phyloP scores from a whole-genome alignment of 1,284 basidiomycete genomes.

The Pyrrhoderma noxium region DNA sequence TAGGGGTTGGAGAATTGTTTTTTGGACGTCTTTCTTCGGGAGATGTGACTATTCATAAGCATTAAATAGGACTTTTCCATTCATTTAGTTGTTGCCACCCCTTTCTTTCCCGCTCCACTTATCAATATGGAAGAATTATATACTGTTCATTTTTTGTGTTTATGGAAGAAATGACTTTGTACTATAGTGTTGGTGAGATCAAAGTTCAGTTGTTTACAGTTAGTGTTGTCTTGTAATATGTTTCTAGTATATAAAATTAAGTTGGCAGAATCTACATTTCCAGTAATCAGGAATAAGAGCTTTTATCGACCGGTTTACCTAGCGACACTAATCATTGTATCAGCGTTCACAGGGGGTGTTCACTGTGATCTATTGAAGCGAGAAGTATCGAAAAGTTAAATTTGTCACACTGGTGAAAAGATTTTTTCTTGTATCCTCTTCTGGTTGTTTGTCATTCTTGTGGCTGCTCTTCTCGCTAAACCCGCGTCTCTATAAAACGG shows the following conservation, averaged over 20 bases:
- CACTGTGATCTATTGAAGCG: background rate
- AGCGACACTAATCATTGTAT: background rate
- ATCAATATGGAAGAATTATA: background rate
- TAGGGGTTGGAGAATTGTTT: conserved; percentile 57
- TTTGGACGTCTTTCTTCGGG: conserved; percentile 39
- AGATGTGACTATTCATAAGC: background rate
- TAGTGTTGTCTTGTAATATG: too few species aligned
- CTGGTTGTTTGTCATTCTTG: background rate
- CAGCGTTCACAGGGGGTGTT: too few species aligned
- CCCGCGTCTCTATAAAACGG: background rate
- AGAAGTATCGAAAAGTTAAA: background rate
- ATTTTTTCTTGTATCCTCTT: conserved; percentile 23
- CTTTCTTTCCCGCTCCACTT: background rate
- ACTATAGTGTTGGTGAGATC: too few species aligned
- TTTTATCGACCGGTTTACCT: background rate
- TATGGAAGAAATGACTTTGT: background rate
- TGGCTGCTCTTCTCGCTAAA: too few species aligned
- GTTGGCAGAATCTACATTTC: too few species aligned
- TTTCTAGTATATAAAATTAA: too few species aligned
- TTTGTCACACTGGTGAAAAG: conserved; percentile 25
- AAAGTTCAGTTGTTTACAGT: too few species aligned
- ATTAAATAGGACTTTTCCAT: background rate
- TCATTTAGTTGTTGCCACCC: background rate
- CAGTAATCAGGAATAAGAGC: too few species aligned
- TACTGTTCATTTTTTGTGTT: background rate